Evolutionary conservation across 1,284 basidiomycete genomes (phyloP).

Genomic region (Apiotrichum porosum): DNA sequence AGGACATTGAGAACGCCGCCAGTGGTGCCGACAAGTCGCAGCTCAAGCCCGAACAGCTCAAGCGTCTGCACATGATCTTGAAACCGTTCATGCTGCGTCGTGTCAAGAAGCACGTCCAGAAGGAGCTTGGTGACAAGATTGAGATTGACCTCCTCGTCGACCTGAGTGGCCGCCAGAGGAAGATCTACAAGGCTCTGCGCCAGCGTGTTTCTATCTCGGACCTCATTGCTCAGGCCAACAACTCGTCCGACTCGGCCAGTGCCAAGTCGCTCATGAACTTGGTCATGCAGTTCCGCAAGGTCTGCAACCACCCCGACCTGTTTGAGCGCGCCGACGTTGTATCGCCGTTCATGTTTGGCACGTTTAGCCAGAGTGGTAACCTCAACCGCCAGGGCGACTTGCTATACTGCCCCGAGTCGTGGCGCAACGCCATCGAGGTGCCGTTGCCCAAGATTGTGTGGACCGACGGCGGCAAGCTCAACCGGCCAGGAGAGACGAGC

Average conservation of each 20-base stretch:
- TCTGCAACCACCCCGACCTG: conserved; percentile 97
- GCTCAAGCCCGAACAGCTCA: conserved; percentile 91
- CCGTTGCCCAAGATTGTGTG: conserved; percentile 72
- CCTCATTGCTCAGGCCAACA: conserved; percentile 85
- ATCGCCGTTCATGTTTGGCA: conserved; percentile 83
- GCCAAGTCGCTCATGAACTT: conserved; percentile 86
- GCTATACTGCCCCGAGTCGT: conserved; percentile 69
- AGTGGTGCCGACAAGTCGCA: conserved; percentile 64
- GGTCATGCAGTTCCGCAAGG: conserved; percentile 99
- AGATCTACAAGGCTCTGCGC: conserved; percentile 85
- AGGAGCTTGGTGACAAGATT: conserved; percentile 99
- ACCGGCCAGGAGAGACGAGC: conserved; percentile 61
- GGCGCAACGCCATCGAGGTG: conserved; percentile 78
- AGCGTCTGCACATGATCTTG: conserved; percentile 95
- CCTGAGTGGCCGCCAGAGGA: conserved; percentile 85
- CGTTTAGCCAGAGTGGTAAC: conserved; percentile 75
- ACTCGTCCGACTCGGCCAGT: conserved; percentile 66
- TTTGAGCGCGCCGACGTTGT: conserved; percentile 96
- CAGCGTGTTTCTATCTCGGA: conserved; percentile 94
- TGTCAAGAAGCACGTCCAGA: conserved; percentile 98
- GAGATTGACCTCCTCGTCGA: conserved; percentile 96
- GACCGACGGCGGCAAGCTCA: conserved; percentile 68
- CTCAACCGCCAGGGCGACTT: conserved; percentile 80
- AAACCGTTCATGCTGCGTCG: conserved; percentile 99
- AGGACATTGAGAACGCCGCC: conserved; percentile 94